Evolutionary conservation across 768 basidiomycete species (phyloP), one percentile per base, ranked within the genome.

Genomic region (Sporobolomyces phaffii): DNA sequence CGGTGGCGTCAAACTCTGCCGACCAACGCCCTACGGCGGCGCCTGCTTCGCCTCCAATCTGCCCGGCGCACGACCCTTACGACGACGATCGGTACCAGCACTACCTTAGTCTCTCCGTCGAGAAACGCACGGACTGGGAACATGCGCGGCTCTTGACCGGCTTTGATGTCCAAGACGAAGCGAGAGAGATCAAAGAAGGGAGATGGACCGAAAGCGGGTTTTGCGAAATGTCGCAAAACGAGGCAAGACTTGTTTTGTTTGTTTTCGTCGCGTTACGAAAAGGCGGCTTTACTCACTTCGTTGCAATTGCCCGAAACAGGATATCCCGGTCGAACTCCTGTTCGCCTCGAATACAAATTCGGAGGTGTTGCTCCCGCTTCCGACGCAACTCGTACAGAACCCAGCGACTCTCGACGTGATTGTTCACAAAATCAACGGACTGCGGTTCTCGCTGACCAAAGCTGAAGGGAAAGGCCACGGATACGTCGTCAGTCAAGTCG

Each of bases 121-220:
- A 83, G 49, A 84, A 82, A 11, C 83, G 90, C 38, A 76, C 80
- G 2, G 91, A 97, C 74, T 80, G 84, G 24, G 93, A 97, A 61
- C 93, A 92, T 76, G 85, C 87, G 38, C 81, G 90, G 63, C 80
- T 83, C 52, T 77, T 94, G n/a, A 81, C 88, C 10, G 86, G 84
- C 5, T 62, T 75, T 83, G 47, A 81, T 80, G 54, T 80, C 81
- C n/a, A 33, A 15, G 58, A 74, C 74, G 64, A 88, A 86, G 69
- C 78, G 83, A 68, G 77, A 73, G 40, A 77, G n/a, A 41, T 73
- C 5, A 41, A 62, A 36, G 63, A 61, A 14, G 72, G 69, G 18
- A 65, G 81, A 43, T 92, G 88, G 89, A 83, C 82, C 51, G 79
- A 82, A 15, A 79, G 82, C 70, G 90, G 90, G 9, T 87, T 84